Base-by-base conservation (phyloP, 345 rosid species). In the Pistacia vera region DNA sequence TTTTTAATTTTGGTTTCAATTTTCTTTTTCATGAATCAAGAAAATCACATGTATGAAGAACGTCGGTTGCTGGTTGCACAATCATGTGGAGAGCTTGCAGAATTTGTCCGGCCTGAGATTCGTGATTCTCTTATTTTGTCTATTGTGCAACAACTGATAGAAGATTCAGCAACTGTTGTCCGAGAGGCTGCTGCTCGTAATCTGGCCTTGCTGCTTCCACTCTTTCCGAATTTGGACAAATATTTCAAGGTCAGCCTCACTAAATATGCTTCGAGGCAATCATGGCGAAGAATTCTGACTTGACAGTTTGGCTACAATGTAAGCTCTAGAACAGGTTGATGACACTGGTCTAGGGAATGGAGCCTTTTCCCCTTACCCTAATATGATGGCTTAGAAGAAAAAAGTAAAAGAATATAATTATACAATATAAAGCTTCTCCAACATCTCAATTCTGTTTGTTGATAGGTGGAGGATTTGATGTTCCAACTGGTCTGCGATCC, bases 181-280 rank as follows among this genome's bases (percentile, higher is more conserved):
- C 94, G 98, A 76, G 98, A 95, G 83, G 97, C 97, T 84, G 94
- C 99, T 70, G 92, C 96, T 11, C 93, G 78, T 84, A 95, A 95
- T 88, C 88, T 93, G 85, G 90, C 97, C 12, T 80, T 95, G 91
- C 88, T 93, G 83, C 99, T 95, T 85, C 99, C 97, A 14, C 90
- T 89, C 70, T 95, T 93, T 80, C 99, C 93, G 12, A 92, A 84
- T 85, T 86, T 79, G 77, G 99, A 95, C 90, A 95, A 95, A 90
- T 95, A 95, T 90, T 92, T 95, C 91, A 95, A 95, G 99, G 99
- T 95, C 91, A 90, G 96, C 89, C 78, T 90, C 92, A 86, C 86
- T 88, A 86, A 80, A 88, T 86, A 88, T 89, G 87, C 90, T 85
- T 88, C 80, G 80, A 83, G 85, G 92, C 92, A 86, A 88, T 82